These are phyloP conservation scores for Xylaria sp. DNA, from an alignment of 2,329 filamentous ascomycete genomes.

Conservation along the genomic window DNA sequence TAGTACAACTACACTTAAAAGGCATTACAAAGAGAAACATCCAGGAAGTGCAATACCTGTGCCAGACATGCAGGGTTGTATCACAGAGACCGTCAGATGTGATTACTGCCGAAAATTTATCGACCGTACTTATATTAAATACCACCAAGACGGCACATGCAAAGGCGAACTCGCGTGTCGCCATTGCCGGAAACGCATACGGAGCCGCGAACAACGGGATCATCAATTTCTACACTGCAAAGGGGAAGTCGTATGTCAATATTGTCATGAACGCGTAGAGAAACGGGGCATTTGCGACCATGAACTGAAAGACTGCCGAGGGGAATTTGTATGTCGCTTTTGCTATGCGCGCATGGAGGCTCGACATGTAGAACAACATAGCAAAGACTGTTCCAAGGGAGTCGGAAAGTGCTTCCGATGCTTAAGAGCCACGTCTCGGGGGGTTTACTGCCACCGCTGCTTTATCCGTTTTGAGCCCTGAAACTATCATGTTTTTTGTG, in stretches of 20 bases:
- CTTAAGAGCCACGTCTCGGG: rapidly evolving
- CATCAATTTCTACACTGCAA: background rate
- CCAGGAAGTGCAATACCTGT: constrained; percentile 1
- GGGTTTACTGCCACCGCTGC: background rate
- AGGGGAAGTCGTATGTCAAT: background rate
- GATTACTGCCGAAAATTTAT: background rate
- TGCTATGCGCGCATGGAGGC: background rate
- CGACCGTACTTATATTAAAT: background rate
- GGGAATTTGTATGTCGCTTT: background rate
- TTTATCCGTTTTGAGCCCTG: rapidly evolving
- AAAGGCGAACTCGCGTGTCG: background rate
- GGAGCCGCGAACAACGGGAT: rapidly evolving
- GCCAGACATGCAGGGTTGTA: background rate
- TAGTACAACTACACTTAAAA: constrained; percentile 8
- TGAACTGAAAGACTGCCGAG: background rate
- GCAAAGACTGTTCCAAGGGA: background rate
- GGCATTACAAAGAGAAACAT: constrained; percentile 28
- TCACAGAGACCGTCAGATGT: constrained; percentile 5
- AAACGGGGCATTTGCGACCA: no score
- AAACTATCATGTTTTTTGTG: background rate
- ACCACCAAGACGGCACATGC: background rate
- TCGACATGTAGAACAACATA: background rate
- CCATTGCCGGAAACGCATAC: background rate
- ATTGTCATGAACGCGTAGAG: background rate
- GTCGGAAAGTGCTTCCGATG: background rate